Base-by-base conservation (phyloP, 2,329 filamentous ascomycete species). In the Tolypocladium capitatum region DNA sequence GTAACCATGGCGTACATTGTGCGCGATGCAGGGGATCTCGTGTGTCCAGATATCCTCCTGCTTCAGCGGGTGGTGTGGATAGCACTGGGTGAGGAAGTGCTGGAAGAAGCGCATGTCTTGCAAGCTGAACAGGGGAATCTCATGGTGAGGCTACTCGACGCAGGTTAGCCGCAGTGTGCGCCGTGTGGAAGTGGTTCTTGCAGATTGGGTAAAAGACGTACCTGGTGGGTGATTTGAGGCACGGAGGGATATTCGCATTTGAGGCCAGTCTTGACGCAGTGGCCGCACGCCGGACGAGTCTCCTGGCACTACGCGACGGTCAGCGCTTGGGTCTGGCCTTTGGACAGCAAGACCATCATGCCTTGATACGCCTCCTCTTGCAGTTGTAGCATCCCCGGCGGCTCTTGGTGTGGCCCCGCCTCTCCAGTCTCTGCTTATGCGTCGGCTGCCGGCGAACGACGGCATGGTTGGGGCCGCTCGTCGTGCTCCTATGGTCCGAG, bases 41-140 rank as follows among this genome's bases (percentile, higher is more conserved):
- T 81, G 78, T 7, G 76, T 76, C 83, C 83, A 86, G 14, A 83
- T 69, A 8, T 73, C 68, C 52, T 85, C 79, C 51, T 81, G 80
- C 36, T 78, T 80, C 18, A 84, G 63, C 0, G 82, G 81, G 24
- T 84, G 70, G 59, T 80, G 75, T 2, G 81, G 82, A 56, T 78
- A 79, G 53, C 77, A 81, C 33, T 72, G 68, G 28, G 75, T 64
- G 16, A 84, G 63, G 53, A 83, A 84, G 59, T 84, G 78, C 58
- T 84, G 80, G 55, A 84, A 84, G 59, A 83, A 74, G 34, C 79
- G 74, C 80, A 84, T 82, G 55, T 84, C 81, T 45, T 78, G 73
- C 48, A 80, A 55, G 46, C 70, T 78, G 57, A 81, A 81, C 0
- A 80, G 60, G 3, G 74, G 76, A n/a, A 77, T 69, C 52, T 76